Evolutionary conservation across 2,329 filamentous ascomycete species (phyloP).

Genomic region (Blumeria graminis): DNA sequence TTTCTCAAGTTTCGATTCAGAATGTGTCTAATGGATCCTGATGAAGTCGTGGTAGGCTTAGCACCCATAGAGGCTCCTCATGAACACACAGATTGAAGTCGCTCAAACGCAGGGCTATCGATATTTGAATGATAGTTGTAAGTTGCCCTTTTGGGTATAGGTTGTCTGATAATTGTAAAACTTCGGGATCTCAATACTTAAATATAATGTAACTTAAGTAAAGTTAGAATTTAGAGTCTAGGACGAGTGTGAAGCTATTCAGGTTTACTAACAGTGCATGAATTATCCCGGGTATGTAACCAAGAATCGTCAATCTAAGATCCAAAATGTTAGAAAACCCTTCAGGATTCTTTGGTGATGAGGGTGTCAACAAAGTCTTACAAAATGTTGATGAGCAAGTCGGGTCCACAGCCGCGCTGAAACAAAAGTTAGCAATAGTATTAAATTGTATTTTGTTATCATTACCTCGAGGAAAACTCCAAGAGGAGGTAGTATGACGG

Average conservation of each 20-base stretch:
- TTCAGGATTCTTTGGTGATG: neutral
- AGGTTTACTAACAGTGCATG: constrained; percentile 49
- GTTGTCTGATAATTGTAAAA: neutral
- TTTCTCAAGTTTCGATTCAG: neutral
- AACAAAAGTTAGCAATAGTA: constrained; percentile 2
- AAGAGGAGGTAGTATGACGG: constrained; percentile 69
- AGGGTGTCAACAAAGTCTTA: neutral
- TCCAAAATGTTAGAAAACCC: neutral
- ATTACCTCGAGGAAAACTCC: constrained; percentile 65
- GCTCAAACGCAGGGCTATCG: neutral
- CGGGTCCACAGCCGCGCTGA: constrained; percentile 55
- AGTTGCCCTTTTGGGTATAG: neutral
- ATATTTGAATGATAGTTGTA: neutral
- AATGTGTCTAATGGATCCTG: neutral
- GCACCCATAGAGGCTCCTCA: neutral
- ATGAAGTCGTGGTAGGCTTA: neutral
- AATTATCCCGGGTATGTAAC: constrained; percentile 57
- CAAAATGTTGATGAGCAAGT: constrained; percentile 81
- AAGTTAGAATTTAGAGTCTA: constrained; percentile 5
- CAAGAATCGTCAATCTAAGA: constrained; percentile 40
- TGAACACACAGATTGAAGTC: neutral
- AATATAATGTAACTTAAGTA: constrained; percentile 51
- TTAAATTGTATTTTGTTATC: neutral
- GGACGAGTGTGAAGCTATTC: neutral
- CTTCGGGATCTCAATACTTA: constrained; percentile 41